These are phyloP conservation scores for Gardenia jasminoides DNA, from an alignment of 257 asterid species.

Conservation along the genomic window DNA sequence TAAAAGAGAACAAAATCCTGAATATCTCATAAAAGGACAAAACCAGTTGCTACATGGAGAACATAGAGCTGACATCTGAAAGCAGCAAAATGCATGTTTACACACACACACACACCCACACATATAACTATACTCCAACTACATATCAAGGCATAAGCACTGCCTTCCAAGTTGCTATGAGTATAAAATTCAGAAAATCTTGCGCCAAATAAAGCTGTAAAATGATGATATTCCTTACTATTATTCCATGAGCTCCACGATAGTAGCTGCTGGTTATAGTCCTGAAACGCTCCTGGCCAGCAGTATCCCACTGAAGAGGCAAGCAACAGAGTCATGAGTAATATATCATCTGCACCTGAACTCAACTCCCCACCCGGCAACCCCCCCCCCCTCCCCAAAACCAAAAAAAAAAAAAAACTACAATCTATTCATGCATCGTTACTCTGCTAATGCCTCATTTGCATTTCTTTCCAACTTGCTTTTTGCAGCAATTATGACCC, in stretches of 20 bases:
- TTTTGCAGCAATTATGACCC: background rate
- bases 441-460: background rate
- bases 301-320: constrained; percentile 88
- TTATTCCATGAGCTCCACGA: constrained; percentile 98
- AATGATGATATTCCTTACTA: constrained; percentile 52
- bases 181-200: background rate
- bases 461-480: background rate
- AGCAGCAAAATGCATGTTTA: background rate
- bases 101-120: too few species aligned
- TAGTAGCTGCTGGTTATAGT: constrained; percentile 98
- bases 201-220: constrained; percentile 13
- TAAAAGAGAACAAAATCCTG: too few species aligned
- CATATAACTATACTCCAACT: background rate
- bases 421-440: background rate
- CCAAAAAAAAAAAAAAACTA: background rate
- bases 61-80: background rate
- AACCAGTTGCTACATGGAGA: background rate
- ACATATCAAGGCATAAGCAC: background rate
- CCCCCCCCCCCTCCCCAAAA: too few species aligned
- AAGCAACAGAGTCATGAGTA: background rate
- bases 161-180: too few species aligned
- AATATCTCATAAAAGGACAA: background rate
- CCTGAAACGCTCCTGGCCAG: constrained; percentile 97
- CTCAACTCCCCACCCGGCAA: too few species aligned
- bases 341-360: background rate